Base-by-base conservation (phyloP, 441 rosid genomes). In the Populus hybrid region DNA sequence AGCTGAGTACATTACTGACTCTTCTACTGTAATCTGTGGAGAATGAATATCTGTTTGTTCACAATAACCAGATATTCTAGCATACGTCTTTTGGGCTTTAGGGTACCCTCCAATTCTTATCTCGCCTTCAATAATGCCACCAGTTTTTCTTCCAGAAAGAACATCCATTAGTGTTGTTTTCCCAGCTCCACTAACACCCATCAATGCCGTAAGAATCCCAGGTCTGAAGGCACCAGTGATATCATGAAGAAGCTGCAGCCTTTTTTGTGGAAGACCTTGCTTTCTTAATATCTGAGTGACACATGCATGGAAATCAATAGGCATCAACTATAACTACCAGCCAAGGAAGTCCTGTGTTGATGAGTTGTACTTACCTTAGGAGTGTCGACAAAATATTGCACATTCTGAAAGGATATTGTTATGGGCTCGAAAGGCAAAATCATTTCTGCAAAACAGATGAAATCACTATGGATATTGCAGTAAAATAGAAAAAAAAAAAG, bases 121-220 rank as follows among this genome's bases (percentile, higher is more conserved):
- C 40, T 81, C 79, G 8, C 88, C 88, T 82, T 86, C 79, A 68
- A 83, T 83, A 36, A 36, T 16, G 4, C 88, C 86, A 8, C 77
- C 74, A 0, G 86, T 83, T 79, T 86, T 86, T 71, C 88, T 79
- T 42, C 88, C 83, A 3, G 83, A 78, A 24, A 86, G 86, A 67
- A 86, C 83, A 74, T 86, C 86, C 86, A 86, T 81, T 23, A 86
- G 72, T 38, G 86, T 86, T 64, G 86, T 81, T 76, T 86, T 86
- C 28, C 88, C 88, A 9, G 85, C 86, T 61, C 86, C 86, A 76
- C 83, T 83, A 16, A 79, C 82, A 7, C 88, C 88, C 86, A 86
- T 86, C 80, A 86, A 69, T 50, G 85, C 88, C 31, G 85, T 83
- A 38, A 86, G 83, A 50, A 83, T 42, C 38, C 88, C 86, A 18